A percentile compares a stretch with the other conserved stretches of the same genome.
These are phyloP conservation scores for Chaetomium sp. DNA, from an alignment of 2,329 filamentous ascomycete genomes.

Conservation along the genomic window DNA sequence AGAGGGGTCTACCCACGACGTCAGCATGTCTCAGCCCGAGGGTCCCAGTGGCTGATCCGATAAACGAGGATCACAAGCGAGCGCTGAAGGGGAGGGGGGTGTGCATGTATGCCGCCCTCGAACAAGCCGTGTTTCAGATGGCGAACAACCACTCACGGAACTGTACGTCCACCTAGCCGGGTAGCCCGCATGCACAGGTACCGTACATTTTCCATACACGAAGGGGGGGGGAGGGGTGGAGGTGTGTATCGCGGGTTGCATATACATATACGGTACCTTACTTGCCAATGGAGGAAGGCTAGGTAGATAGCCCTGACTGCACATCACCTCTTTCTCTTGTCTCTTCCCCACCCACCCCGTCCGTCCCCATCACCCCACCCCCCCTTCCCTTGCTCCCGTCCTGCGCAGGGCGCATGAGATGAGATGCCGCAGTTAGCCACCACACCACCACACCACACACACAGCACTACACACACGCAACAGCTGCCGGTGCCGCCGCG, in stretches of 20 bases:
- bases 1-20: conserved; percentile 8
- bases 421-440: neutral
- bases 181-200: neutral
- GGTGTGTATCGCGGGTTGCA: neutral
- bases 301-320: neutral
- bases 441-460: neutral
- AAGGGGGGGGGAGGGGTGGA: neutral
- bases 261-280: neutral
- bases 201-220: neutral
- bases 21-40: conserved; percentile 11
- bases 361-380: neutral
- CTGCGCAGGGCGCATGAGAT: neutral
- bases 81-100: conserved; percentile 3
- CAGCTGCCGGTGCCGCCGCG: neutral
- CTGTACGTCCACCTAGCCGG: conserved; percentile 5
- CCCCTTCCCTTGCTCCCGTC: neutral
- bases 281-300: neutral
- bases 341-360: neutral
- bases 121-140: conserved; percentile 11
- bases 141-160: conserved; percentile 1
- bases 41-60: conserved; percentile 4
- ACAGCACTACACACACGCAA: neutral
- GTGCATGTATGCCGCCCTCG: conserved; percentile 2
- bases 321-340: neutral
- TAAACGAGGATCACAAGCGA: neutral